These are phyloP conservation scores for Cystobasidium ongulense DNA, from an alignment of 768 basidiomycete species.

Conservation along the genomic window DNA sequence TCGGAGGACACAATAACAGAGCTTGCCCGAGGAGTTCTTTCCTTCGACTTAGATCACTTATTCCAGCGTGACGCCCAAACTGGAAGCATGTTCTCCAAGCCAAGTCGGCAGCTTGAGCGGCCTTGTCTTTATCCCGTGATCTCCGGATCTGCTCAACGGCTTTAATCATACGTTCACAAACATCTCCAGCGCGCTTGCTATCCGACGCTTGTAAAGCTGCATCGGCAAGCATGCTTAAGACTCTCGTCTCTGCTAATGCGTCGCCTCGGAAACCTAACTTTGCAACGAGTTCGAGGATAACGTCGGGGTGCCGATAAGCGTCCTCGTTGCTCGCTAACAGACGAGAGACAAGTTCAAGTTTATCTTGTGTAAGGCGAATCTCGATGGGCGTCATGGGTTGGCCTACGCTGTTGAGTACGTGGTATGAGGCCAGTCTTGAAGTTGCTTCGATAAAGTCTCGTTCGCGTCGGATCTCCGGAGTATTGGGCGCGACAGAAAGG, in stretches of 20 bases:
- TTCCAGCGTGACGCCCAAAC: slow-evolving; percentile 74
- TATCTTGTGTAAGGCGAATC: slow-evolving; percentile 82
- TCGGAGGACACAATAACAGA: slow-evolving; percentile 74
- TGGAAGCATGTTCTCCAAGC: slow-evolving; percentile 87
- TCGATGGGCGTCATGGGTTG: slow-evolving; percentile 80
- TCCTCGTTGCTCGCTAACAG: slow-evolving; percentile 76
- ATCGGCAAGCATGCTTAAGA: slow-evolving; percentile 81
- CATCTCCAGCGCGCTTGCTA: slow-evolving; percentile 63
- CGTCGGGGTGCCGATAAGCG: slow-evolving; percentile 83
- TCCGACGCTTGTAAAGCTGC: slow-evolving; percentile 77
- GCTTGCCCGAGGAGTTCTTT: slow-evolving; percentile 68
- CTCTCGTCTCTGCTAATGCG: slow-evolving; percentile 66
- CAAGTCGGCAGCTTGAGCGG: slow-evolving; percentile 55
- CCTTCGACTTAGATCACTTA: slow-evolving; percentile 59
- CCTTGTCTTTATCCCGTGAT: slow-evolving; percentile 41
- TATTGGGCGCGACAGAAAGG: slow-evolving; percentile 62
- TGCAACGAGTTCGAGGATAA: slow-evolving; percentile 77
- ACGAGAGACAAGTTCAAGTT: slow-evolving; percentile 73
- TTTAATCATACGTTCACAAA: slow-evolving; percentile 63
- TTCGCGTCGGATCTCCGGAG: slow-evolving; percentile 59
- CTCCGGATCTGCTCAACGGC: slow-evolving; percentile 36
- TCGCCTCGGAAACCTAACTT: slow-evolving; percentile 74
- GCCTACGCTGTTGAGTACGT: slow-evolving; percentile 64
- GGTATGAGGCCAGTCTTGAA: slow-evolving; percentile 86
- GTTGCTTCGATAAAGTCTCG: slow-evolving; percentile 96